Evolutionary conservation across 495 filamentous ascomycete genomes (phyloP).

Genomic region (Jackrogersella multiformis): DNA sequence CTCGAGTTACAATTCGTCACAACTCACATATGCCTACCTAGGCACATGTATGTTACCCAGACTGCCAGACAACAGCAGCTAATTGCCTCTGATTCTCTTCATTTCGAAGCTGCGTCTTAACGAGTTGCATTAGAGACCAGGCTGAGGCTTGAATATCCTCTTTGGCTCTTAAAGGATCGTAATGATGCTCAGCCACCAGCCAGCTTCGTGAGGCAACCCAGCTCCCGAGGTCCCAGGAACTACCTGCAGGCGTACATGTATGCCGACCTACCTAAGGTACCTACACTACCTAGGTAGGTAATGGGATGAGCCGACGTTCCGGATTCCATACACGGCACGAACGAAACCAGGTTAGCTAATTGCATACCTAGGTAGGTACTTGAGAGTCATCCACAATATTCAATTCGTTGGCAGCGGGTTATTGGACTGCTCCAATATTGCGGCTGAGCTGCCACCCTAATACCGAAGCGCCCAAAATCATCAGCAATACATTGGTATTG

Average conservation of each 20-base stretch:
- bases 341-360: slow-evolving; percentile 8
- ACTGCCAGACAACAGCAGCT: background rate
- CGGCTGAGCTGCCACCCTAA: slow-evolving; percentile 41
- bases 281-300: too few species aligned
- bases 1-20: background rate
- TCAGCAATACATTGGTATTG: too few species aligned
- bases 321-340: slow-evolving; percentile 12
- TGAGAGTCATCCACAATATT: slow-evolving; percentile 1
- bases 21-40: background rate
- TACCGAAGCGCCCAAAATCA: slow-evolving; percentile 3
- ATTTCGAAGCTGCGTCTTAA: background rate
- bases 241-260: background rate
- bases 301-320: slow-evolving; percentile 29
- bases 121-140: background rate
- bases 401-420: slow-evolving; percentile 12
- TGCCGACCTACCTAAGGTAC: too few species aligned
- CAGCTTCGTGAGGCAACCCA: slow-evolving; percentile 26
- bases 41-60: background rate
- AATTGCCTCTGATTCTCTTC: background rate
- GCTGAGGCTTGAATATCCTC: background rate
- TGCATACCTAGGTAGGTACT: background rate
- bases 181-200: slow-evolving; percentile 28
- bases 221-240: background rate
- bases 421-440: slow-evolving; percentile 41
- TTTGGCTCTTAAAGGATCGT: background rate